phyloP scores from a whole-genome alignment of 2,329 filamentous ascomycete species.

The Verticillium alfalfae region DNA sequence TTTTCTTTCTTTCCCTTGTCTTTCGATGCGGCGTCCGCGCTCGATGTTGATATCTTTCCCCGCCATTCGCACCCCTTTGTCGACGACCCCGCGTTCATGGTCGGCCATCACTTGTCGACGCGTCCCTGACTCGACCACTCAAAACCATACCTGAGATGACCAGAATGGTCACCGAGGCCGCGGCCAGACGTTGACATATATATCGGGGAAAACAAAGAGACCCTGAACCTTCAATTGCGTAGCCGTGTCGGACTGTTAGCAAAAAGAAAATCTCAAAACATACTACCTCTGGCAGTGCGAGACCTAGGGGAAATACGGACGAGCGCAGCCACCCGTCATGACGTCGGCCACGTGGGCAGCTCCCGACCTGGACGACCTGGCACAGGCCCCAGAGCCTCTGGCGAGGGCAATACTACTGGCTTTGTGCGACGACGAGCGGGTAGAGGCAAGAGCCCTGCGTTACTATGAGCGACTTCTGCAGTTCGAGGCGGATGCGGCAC shows the following conservation, averaged over 20 bases:
- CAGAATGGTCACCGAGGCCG: neutral
- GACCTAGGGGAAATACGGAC: neutral
- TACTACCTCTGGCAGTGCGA: neutral
- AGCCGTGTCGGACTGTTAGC: neutral
- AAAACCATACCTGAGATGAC: neutral
- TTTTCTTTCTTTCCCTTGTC: neutral
- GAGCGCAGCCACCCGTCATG: neutral
- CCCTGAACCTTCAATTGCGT: neutral
- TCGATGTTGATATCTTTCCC: neutral
- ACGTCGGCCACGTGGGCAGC: slow-evolving; percentile 2
- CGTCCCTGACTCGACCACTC: neutral
- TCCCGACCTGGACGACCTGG: slow-evolving; percentile 8
- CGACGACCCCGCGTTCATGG: neutral
- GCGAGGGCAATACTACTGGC: slow-evolving; percentile 11
- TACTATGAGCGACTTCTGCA: slow-evolving; percentile 7
- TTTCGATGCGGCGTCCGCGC: neutral
- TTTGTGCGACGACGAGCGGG: slow-evolving; percentile 7
- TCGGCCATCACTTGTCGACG: neutral
- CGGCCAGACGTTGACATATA: neutral
- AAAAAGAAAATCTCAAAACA: neutral
- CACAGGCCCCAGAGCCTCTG: slow-evolving; percentile 5
- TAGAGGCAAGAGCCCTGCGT: slow-evolving; percentile 7
- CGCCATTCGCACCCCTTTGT: neutral
- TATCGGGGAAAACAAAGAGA: neutral
- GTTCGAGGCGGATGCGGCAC: slow-evolving; percentile 1